Conservation (phyloP, 495 filamentous ascomycete species). For the Xylaria longipes region DNA sequence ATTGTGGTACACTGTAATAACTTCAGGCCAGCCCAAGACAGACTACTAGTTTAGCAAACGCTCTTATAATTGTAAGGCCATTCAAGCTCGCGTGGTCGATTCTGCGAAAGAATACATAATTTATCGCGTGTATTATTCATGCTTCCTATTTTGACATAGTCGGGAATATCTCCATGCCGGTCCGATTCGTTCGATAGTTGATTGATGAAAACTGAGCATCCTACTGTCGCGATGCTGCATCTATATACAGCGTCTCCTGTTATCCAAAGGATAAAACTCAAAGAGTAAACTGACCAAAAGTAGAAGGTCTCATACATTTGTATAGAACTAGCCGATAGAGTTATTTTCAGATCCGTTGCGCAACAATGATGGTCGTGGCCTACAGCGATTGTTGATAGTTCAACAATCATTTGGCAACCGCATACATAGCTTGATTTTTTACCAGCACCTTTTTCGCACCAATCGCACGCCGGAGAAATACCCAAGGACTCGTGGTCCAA, state of each 20-base stretch:
- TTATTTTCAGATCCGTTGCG: neutral
- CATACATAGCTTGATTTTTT: neutral
- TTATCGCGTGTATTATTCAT: neutral
- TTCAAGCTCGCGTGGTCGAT: neutral
- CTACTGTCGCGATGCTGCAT: neutral
- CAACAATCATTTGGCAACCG: neutral
- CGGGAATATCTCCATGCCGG: neutral
- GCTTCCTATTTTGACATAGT: neutral
- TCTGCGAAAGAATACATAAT: neutral
- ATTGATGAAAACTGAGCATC: neutral
- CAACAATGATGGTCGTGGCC: neutral
- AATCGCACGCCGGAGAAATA: neutral
- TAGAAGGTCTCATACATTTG: neutral
- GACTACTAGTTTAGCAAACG: neutral
- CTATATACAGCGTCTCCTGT: neutral
- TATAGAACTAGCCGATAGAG: neutral
- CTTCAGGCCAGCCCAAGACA: neutral
- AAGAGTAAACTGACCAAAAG: neutral
- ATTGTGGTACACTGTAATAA: neutral
- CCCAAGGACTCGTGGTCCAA: neutral
- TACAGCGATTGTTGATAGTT: neutral
- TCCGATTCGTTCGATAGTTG: neutral
- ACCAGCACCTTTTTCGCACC: neutral
- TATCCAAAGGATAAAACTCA: neutral
- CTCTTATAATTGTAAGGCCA: neutral